Conservation (phyloP, 192 early-diverging fungal genomes). For the Oehlia diaphana region DNA sequence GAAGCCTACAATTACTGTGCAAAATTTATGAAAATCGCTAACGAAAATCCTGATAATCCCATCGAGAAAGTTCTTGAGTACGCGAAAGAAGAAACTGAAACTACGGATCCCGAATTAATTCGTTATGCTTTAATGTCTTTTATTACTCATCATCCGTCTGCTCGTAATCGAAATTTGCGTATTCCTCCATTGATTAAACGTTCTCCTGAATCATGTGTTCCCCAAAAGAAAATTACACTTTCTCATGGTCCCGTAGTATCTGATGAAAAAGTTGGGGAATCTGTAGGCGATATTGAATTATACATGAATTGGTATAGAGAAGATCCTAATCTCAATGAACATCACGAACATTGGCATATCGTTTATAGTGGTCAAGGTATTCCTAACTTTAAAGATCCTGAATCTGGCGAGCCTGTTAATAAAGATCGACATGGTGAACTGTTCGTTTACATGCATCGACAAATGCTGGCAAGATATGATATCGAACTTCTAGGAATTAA, state of each 20-base stretch:
- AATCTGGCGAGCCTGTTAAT: no score
- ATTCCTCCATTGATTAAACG: neutral
- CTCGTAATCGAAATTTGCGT: neutral
- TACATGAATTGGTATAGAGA: neutral
- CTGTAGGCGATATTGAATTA: neutral
- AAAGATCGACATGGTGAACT: no score
- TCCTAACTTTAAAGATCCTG: neutral
- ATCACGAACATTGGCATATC: constrained; percentile 19
- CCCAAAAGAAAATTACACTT: neutral
- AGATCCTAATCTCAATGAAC: constrained; percentile 8
- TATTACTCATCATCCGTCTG: neutral
- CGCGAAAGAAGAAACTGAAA: neutral
- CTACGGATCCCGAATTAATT: neutral
- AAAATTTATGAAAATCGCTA: neutral
- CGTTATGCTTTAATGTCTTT: neutral
- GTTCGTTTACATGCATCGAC: no score
- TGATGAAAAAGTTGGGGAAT: neutral
- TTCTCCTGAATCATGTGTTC: neutral
- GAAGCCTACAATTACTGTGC: no score
- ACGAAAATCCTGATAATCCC: neutral
- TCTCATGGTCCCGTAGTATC: neutral
- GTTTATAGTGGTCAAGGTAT: neutral
- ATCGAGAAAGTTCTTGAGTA: neutral
- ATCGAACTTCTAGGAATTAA: no score
- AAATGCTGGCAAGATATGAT: no score